phyloP scores from a whole-genome alignment of 768 basidiomycete genomes.

The Termitomyces sp. region DNA sequence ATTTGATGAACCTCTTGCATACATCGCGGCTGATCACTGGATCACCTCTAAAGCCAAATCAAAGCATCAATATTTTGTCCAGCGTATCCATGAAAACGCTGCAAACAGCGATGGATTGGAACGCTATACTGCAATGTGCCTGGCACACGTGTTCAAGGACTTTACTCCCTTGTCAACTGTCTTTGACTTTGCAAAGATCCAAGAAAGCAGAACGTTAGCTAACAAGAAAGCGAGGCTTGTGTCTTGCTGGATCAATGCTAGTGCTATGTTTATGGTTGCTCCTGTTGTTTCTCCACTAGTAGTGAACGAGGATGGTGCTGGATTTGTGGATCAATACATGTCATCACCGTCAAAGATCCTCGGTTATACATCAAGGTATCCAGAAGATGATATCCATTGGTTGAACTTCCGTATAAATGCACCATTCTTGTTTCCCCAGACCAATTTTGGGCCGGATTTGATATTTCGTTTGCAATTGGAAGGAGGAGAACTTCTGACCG shows the following conservation, averaged over 20 bases:
- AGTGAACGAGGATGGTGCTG: neutral
- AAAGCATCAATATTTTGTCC: neutral
- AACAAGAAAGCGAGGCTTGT: neutral
- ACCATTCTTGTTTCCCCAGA: neutral
- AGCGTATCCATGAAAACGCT: neutral
- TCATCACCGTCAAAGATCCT: neutral
- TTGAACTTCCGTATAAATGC: neutral
- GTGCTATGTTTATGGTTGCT: neutral
- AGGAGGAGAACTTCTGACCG: neutral
- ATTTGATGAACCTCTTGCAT: no score
- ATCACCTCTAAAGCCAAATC: neutral
- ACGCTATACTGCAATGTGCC: neutral
- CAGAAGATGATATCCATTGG: neutral
- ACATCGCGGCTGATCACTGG: neutral
- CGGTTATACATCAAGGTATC: neutral
- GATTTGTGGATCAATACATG: neutral
- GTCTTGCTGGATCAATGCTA: neutral
- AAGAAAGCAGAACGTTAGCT: neutral
- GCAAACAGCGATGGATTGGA: neutral
- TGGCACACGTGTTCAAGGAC: neutral
- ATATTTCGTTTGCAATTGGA: slow-evolving; percentile 1
- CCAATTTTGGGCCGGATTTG: neutral
- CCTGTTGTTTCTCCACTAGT: neutral
- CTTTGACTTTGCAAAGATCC: neutral
- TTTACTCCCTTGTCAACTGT: neutral